Evolutionary conservation across 768 basidiomycete genomes (phyloP), one percentile per base, ranked within the genome.

Genomic region (Filobasidium floriforme): DNA sequence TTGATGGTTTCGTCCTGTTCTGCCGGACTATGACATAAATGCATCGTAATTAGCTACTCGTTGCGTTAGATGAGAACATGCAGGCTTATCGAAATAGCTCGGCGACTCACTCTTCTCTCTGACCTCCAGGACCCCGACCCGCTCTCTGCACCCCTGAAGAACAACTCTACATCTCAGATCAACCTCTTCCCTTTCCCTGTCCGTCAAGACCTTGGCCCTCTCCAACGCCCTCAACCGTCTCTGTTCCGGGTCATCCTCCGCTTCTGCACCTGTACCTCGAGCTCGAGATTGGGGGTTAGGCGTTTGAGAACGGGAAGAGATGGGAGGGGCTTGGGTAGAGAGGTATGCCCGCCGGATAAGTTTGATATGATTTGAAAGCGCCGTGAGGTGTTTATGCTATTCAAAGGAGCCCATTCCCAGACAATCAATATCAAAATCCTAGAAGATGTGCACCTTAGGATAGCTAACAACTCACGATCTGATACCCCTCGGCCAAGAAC

Each of bases 121-220:
- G 46, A 82, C 82, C 76, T 98, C 96, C 84, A 99, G 86, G 77
- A 88, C 85, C 71, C 86, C 87, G 9, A 97, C 88, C 71, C 89
- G 82, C 69, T 93, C 89, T 40, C 90, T 86, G 80, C 92, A 96
- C 62, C 87, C 85, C 60, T 86, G 84, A 59, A 98, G 81, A 63
- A 96, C 88, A 72, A 91, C 84, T 70, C 89, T 87, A 40, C 90
- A 88, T 75, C 94, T 89, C 67, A 92, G 80, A 82, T 99, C 96
- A 62, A 99, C 89, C 80, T 96, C 91, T 79, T 97, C 93, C 68
- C 93, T 83, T 77, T 99, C 93, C 69, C 90, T 86, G 74, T 97
- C 92, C 10, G 86, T 86, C 7, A 99, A 41, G 18, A 46, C 44
- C 19, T 60, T 77, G 14, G 75, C 76, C 22, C 69, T 70, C 44